Base-by-base conservation (phyloP, 192 early-diverging fungal species). In the Lobosporangium transversale region DNA sequence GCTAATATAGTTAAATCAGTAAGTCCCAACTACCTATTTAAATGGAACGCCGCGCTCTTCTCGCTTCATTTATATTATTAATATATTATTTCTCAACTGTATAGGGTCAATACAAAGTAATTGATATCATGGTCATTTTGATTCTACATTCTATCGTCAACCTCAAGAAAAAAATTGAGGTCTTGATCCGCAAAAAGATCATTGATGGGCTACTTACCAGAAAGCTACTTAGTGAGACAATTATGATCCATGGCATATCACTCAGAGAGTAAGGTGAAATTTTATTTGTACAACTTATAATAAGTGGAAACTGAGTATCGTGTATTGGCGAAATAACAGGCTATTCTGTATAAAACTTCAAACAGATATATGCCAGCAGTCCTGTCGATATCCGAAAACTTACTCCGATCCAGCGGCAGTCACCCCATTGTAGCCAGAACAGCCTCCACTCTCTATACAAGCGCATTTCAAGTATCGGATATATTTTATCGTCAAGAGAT, bases 401-500 rank as follows among this genome's bases (percentile, higher is more conserved):
- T 92, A 8, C 69, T 91, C 15, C 84, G 86, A 17, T 80, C 85
- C 37, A 85, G 84, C 45, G 79, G 75, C 18, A 81, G 85, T 40
- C 66, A 84, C 24, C 53, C 79, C 0, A 54, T 69, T 3, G 63
- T 89, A 0, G 63, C 81, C 35, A 33, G 68, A 23, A 67, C 73
- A 4, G 82, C 86, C 23, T 81, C 74, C 23, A 60, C 80, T 12
- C 55, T 90, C 12, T 90, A 90, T 58, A 68, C 59, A 2, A 70
- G 71, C 58, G 61, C 84, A 7, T 90, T 90, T 56, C 81, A 79
- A 21, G 68, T 84, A 15, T 89, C 87, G 50, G 90, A 89, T 43
- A 78, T 83, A 35, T 90, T 89, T 58, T 84, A 92, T 64, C 88
- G 89, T n/a, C 91, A 91, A 54, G 92, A 94, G 78, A 90, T 92